Base-by-base conservation (phyloP, 805 yeast species). In the Hanseniaspora taiwanica region DNA sequence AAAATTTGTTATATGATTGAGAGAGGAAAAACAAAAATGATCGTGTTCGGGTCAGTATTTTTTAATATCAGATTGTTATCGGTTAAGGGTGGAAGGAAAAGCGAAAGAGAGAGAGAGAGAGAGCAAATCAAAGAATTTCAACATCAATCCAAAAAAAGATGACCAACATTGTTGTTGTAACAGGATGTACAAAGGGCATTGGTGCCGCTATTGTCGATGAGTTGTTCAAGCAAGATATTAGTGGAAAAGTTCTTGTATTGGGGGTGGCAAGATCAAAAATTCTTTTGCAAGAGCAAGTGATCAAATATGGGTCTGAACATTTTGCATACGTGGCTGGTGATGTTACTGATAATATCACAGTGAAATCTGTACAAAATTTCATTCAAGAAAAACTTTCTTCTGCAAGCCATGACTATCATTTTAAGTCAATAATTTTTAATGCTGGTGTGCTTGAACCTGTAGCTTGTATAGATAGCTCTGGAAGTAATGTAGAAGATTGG, bases 381-480 rank as follows among this genome's bases (percentile, higher is more conserved):
- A 65, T 76, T 1, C 60, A 81, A 10, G 54, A 59, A 0, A 38
- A 56, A 14, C 5, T 5, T 3, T 25, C 29, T 25, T 25, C 29
- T 7, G 29, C 5, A 14, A 4, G 10, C 10, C 47, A 51, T 4
- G 63, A 61, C 38, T 77, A 71, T 52, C 84, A 85, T 1, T 59
- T 85, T 31, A 75, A 81, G 53, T 69, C 82, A 0, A 52, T 82
- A 14, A 66, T 84, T 33, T 78, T 83, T 27, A 83, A 84, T 57
- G 94, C 94, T 1, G 94, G 94, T 5, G 74, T 79, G 0, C 63
- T 91, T 45, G 86, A 75, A 18, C 95, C 96, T 0, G 94, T 89
- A 4, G 64, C 69, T 23, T 48, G 42, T n/a, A 72, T 82, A 19
- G 44, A 43, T 4, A 38, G 47, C 4, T 45, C 46, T 7, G 9